Evolutionary conservation across 2,329 filamentous ascomycete genomes (phyloP), one percentile per base, ranked within the genome.

Genomic region (Cercospora sesami): DNA sequence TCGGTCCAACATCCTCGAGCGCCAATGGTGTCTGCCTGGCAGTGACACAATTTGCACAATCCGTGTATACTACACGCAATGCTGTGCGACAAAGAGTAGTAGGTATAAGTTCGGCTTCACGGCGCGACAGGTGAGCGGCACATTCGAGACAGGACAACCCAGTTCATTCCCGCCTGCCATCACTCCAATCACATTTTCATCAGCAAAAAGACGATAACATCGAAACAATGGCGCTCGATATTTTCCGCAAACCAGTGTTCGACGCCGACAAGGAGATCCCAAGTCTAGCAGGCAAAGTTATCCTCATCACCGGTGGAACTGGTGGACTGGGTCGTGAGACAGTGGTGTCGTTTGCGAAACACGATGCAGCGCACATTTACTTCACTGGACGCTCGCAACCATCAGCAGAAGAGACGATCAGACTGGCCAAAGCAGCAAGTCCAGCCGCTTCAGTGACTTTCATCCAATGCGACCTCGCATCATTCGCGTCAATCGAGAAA

Each of bases 341-440:
- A 7, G 75, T 85, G 53, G 73, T 81, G 39, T 80, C 83, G 63
- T 79, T 86, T 53, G 82, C 82, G n/a, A 79, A 78, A 66, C 86
- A 87, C 73, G 75, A 79, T 7, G 85, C 86, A 1, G 77, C 79
- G 0, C 82, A 85, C 65, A 84, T 88, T 68, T 87, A 85, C 77
- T 81, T 89, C 67, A 84, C 81, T 14, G 85, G 72, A 1, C 68
- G 76, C 48, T 73, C 84, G 2, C 83, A 86, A 57, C 78, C 81
- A 57, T 81, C 81, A 10, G 81, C 79, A 21, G 78, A 81, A 7
- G 79, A 81, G 8, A 82, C 86, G 51, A 76, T 82, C 16, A 77
- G 79, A 2, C 79, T 82, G 68, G 74, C 81, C 68, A 63, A 76
- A 1, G 71, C 75, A 23, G 72, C 78, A 28, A 67, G 75, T 21